A percentile compares a stretch with the other conserved stretches of the same genome.
Conservation (phyloP, 192 early-diverging fungal species). For the Chytriomyces sp. region DNA sequence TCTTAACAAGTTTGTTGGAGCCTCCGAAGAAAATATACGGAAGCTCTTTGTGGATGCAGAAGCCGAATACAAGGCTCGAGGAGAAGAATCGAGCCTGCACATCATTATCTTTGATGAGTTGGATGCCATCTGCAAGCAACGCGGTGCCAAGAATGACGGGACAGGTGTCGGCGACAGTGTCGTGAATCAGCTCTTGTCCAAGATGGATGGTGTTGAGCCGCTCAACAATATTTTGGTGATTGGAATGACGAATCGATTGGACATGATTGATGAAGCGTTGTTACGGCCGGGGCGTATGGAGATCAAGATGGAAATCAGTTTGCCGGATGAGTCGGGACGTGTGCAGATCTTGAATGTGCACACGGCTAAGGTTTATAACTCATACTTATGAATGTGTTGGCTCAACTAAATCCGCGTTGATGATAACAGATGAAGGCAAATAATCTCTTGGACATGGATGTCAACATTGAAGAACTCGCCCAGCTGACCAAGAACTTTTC, state of each 20-base stretch:
- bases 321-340: constrained; percentile 91
- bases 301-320: constrained; percentile 93
- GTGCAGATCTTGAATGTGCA: constrained; percentile 96
- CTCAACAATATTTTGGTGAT: constrained; percentile 98
- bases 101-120: constrained; percentile 99
- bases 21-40: constrained; percentile 94
- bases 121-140: constrained; percentile 98
- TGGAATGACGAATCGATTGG: constrained; percentile 97
- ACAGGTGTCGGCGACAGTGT: constrained; percentile 97
- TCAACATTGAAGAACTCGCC: constrained; percentile 83
- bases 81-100: constrained; percentile 87
- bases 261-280: constrained; percentile 98
- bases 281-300: constrained; percentile 94
- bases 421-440: constrained; percentile 71
- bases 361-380: constrained; percentile 67
- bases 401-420: background rate
- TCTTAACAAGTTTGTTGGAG: constrained; percentile 95
- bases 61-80: constrained; percentile 89
- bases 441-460: constrained; percentile 77
- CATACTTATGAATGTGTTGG: background rate
- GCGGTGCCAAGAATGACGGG: constrained; percentile 86
- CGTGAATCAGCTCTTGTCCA: constrained; percentile 96
- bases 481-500: constrained; percentile 92
- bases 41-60: constrained; percentile 96
- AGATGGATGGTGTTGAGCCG: constrained; percentile 99